Percentiles rank a stretch among this genome's conserved stretches.
These are phyloP conservation scores for Cryptococcus wingfieldii DNA, from an alignment of 1,284 basidiomycete species.

Conservation along the genomic window DNA sequence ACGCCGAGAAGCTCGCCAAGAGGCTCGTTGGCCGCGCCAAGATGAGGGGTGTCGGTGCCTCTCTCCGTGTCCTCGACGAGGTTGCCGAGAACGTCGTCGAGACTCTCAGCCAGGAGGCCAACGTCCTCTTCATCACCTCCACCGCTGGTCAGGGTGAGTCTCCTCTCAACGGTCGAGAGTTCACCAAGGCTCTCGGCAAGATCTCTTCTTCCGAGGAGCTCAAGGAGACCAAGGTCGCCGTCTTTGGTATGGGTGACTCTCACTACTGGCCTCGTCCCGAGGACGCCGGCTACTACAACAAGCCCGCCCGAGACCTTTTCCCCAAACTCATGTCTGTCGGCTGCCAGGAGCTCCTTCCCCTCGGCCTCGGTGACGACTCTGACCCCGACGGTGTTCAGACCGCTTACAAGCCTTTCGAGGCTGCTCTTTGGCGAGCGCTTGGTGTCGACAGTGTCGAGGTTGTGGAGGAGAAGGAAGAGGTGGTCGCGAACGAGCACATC, in stretches of 20 bases:
- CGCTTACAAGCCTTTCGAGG: slow-evolving; percentile 94
- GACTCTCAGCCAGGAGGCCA: slow-evolving; percentile 58
- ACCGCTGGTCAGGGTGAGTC: slow-evolving; percentile 99
- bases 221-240: slow-evolving; percentile 65
- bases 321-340: slow-evolving; percentile 70
- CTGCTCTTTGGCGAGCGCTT: slow-evolving; percentile 85
- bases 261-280: slow-evolving; percentile 99
- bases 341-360: slow-evolving; percentile 62
- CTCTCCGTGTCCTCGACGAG: slow-evolving; percentile 66
- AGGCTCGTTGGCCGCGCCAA: slow-evolving; percentile 77
- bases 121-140: slow-evolving; percentile 84
- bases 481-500: slow-evolving; percentile 99
- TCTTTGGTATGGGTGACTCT: slow-evolving; percentile 96
- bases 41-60: slow-evolving; percentile 75
- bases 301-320: slow-evolving; percentile 88
- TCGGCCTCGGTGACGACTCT: slow-evolving; percentile 94
- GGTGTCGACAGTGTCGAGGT: slow-evolving; percentile 89
- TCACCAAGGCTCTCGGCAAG: slow-evolving; percentile 80
- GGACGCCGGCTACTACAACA: slow-evolving; percentile 97
- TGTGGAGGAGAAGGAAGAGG: slow-evolving; percentile 87
- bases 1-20: slow-evolving; percentile 93
- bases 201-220: slow-evolving; percentile 52
- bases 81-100: slow-evolving; percentile 59
- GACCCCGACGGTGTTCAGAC: slow-evolving; percentile 95
- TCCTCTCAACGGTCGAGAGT: slow-evolving; percentile 89